Evolutionary conservation across 1,284 basidiomycete genomes (phyloP).

Genomic region (Salmacisia buchloeana): DNA sequence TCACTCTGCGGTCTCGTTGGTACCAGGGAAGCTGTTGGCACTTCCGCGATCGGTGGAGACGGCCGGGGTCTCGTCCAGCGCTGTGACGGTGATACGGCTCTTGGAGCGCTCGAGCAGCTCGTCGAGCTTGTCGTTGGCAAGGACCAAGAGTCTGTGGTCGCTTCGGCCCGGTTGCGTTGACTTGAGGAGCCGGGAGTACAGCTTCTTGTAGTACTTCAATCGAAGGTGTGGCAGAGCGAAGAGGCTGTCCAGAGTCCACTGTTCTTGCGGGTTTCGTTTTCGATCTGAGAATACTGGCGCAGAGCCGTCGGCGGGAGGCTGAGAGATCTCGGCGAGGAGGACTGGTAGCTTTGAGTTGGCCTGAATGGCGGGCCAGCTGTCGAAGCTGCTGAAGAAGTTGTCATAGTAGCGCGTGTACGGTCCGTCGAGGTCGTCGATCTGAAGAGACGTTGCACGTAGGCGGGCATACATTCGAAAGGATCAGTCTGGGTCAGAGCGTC

Average conservation of each 20-base stretch:
- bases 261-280: constrained; percentile 26
- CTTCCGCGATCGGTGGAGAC: constrained; percentile 15
- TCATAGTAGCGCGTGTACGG: constrained; percentile 78
- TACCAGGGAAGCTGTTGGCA: constrained; percentile 28
- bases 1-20: constrained; percentile 23
- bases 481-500: not conserved
- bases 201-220: constrained; percentile 84
- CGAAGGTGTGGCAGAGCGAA: constrained; percentile 80
- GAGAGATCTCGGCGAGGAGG: constrained; percentile 68
- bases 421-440: constrained; percentile 61
- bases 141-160: constrained; percentile 74
- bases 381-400: constrained; percentile 72
- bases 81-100: constrained; percentile 25
- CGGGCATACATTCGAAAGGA: not conserved
- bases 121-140: constrained; percentile 77
- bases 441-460: too few species aligned
- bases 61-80: constrained; percentile 25
- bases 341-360: constrained; percentile 66
- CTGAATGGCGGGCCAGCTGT: constrained; percentile 71
- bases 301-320: constrained; percentile 25
- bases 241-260: constrained; percentile 79
- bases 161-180: constrained; percentile 80
- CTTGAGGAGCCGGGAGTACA: constrained; percentile 80
- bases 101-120: constrained; percentile 62
- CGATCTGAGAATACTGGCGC: constrained; percentile 28